Base-by-base conservation (phyloP, 1,284 basidiomycete species). In the Cutaneotrichosporon sp. region DNA sequence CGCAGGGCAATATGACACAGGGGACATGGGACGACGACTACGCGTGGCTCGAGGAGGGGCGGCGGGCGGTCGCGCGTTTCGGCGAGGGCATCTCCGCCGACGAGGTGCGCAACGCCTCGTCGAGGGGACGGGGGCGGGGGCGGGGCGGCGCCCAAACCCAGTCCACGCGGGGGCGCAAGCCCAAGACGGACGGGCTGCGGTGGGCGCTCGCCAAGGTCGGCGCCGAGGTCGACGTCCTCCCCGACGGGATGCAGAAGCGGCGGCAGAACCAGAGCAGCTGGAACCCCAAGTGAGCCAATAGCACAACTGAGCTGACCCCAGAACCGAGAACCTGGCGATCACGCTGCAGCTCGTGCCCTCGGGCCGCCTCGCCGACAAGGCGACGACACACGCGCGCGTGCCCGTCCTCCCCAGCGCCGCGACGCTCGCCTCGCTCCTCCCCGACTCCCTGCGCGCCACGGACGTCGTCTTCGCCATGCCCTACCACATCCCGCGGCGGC, bases 1-100 rank as follows among this genome's bases (percentile, higher is more conserved):
- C 88, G 4, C 87, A 92, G 85, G 91, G 89, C 63, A 73, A 86
- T 65, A 94, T 92, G 71, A 84, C 85, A 3, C 91, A 89, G 83
- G 89, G 90, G 13, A 83, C 85, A 22, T 87, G 94, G 85, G 89
- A 91, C 85, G 84, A 87, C 69, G 92, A 95, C 77, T 94, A 92
- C 75, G 83, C 84, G 20, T 93, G 87, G 74, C 81, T 95, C 62
- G 92, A 94, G 77, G 88, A 91, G 18, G 79, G 91, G 52, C 86
- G 89, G 31, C 79, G 92, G 66, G 86, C 84, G 67, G 86, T 88
- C 10, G 82, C 82, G 22, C 85, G 84, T 22, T 90, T 87, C 86
- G 90, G 91, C 0, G 81, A 80, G 66, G 87, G 89, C 67, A 88
- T 92, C 56, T 83, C 82, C 11, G 34, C n/a, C 53, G 69, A 62